These are phyloP conservation scores for Neocatenulostroma microsporum DNA, from an alignment of 2,329 filamentous ascomycete species.

Conservation along the genomic window DNA sequence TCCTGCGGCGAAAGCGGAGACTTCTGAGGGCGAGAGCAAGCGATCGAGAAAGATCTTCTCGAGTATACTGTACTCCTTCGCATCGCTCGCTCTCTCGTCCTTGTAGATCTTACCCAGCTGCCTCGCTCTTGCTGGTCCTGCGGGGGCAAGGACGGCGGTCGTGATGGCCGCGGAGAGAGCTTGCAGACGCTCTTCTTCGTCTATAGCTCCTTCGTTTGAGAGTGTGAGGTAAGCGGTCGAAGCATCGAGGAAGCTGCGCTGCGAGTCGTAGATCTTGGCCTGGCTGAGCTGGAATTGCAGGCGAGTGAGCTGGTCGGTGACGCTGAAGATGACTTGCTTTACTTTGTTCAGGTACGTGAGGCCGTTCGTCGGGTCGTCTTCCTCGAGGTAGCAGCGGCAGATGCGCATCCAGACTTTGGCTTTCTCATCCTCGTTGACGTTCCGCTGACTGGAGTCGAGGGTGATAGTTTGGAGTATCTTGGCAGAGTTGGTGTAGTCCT, in stretches of 20 bases:
- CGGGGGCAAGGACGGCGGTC: conserved; percentile 85
- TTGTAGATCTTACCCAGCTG: conserved; percentile 82
- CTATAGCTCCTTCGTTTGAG: conserved; percentile 67
- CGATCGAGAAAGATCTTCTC: conserved; percentile 98
- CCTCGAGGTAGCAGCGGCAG: conserved; percentile 86
- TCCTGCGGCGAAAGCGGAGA: conserved; percentile 72
- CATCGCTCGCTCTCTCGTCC: conserved; percentile 70
- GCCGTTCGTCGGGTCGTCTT: conserved; percentile 78
- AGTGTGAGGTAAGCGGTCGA: conserved; percentile 83
- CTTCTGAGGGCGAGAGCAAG: conserved; percentile 71
- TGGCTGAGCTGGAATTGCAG: conserved; percentile 87
- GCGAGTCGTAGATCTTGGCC: conserved; percentile 85
- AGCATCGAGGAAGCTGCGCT: conserved; percentile 81
- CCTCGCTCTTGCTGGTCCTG: conserved; percentile 74
- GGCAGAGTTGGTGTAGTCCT: conserved; percentile 74
- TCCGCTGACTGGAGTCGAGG: conserved; percentile 79
- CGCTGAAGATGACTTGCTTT: conserved; percentile 80
- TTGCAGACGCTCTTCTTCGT: conserved; percentile 76
- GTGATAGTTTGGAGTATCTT: conserved; percentile 73
- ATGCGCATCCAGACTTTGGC: conserved; percentile 87
- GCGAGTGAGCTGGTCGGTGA: conserved; percentile 64
- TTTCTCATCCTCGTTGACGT: conserved; percentile 73
- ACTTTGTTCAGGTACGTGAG: conserved; percentile 88
- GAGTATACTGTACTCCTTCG: conserved; percentile 77
- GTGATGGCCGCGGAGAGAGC: conserved; percentile 82